Conservation (phyloP, 306 rosid genomes). For the Acacia crassicarpa region DNA sequence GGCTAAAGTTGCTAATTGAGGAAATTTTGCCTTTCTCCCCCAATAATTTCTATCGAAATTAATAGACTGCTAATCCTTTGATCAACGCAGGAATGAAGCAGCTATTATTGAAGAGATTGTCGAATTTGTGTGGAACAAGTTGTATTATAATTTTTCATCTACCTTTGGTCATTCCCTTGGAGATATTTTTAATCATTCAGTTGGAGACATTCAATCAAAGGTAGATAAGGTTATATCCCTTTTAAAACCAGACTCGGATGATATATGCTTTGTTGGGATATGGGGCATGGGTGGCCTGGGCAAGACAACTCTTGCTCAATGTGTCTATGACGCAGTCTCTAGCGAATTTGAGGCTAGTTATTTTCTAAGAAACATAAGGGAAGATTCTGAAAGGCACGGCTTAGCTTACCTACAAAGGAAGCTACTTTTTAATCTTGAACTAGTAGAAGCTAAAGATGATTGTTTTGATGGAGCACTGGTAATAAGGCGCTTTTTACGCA, state of each 20-base stretch:
- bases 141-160: background rate
- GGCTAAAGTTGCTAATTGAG: background rate
- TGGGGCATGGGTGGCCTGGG: background rate
- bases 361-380: background rate
- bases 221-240: background rate
- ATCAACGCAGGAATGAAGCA: background rate
- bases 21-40: background rate
- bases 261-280: background rate
- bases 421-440: background rate
- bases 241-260: background rate
- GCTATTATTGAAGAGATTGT: background rate
- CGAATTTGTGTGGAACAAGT: background rate
- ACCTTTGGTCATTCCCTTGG: background rate
- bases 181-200: background rate
- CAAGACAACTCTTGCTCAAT: background rate
- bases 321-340: background rate
- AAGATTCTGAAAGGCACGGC: background rate
- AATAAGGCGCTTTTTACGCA: background rate
- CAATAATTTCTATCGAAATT: background rate
- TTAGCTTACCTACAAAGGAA: background rate
- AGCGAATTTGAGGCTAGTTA: background rate
- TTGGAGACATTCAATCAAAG: background rate
- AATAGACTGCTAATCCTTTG: background rate
- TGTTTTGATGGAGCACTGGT: background rate
- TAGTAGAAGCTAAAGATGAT: background rate